phyloP scores from a whole-genome alignment of 768 basidiomycete species.

The Lentinula detonsa region DNA sequence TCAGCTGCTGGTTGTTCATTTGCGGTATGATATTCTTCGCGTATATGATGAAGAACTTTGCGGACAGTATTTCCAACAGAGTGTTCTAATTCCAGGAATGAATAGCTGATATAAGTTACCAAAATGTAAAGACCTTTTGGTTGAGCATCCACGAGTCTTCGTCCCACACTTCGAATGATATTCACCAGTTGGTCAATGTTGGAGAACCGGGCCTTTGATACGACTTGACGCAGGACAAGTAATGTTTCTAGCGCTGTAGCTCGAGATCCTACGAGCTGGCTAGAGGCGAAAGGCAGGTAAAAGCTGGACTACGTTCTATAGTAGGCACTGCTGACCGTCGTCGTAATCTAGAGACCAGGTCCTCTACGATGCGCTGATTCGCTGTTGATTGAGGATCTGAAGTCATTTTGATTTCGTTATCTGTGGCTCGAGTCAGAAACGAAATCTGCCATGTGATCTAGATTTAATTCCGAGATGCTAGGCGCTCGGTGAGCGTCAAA shows the following conservation, averaged over 20 bases:
- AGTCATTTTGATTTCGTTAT: slow-evolving; percentile 26
- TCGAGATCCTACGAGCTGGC: slow-evolving; percentile 89
- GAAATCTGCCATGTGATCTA: too few relatives aligned
- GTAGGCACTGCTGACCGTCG: slow-evolving; percentile 50
- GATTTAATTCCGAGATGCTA: too few relatives aligned
- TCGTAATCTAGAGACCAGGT: slow-evolving; percentile 60
- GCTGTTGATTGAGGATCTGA: slow-evolving; percentile 30
- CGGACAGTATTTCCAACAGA: slow-evolving; percentile 93
- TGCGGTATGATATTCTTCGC: slow-evolving; percentile 91
- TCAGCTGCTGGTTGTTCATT: slow-evolving; percentile 34
- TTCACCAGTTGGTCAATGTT: slow-evolving; percentile 82
- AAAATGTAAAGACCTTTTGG: slow-evolving; percentile 69
- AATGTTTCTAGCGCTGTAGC: slow-evolving; percentile 87
- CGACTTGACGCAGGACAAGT: slow-evolving; percentile 82
- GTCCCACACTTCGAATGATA: slow-evolving; percentile 75
- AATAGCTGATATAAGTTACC: background rate
- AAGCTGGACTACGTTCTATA: slow-evolving; percentile 9
- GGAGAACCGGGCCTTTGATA: slow-evolving; percentile 79
- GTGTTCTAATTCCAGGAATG: slow-evolving; percentile 55
- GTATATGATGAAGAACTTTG: slow-evolving; percentile 87
- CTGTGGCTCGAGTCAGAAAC: too few relatives aligned
- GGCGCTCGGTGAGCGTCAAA: too few relatives aligned
- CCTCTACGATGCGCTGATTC: slow-evolving; percentile 59
- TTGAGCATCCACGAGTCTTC: slow-evolving; percentile 81
- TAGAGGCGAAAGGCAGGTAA: slow-evolving; percentile 24